These are phyloP conservation scores for Lodderomyces margitis DNA, from an alignment of 1,139 yeast genomes.

Conservation along the genomic window DNA sequence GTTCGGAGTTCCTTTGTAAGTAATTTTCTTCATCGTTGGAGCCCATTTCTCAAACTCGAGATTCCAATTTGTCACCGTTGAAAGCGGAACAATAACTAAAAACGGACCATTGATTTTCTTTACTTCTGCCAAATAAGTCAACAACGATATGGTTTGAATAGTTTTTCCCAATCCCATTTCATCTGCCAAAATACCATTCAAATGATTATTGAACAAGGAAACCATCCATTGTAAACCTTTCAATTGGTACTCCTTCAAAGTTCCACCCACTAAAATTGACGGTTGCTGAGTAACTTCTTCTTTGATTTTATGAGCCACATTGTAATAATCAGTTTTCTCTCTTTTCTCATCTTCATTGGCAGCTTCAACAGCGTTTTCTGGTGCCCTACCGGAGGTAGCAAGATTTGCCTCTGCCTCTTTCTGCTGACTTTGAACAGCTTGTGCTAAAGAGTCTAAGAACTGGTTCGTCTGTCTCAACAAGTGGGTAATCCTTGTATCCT, in stretches of 20 bases:
- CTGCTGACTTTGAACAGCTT: conserved; percentile 75
- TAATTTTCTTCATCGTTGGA: conserved; percentile 63
- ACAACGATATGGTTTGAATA: conserved; percentile 87
- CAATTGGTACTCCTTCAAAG: conserved; percentile 86
- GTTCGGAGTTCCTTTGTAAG: conserved; percentile 73
- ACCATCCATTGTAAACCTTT: conserved; percentile 99
- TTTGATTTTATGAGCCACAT: conserved; percentile 72
- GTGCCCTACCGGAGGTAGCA: conserved; percentile 18
- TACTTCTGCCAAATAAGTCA: conserved; percentile 83
- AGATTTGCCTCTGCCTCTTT: conserved; percentile 47
- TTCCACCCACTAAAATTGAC: conserved; percentile 74
- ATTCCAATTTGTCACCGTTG: conserved; percentile 84
- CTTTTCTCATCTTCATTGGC: conserved; percentile 47
- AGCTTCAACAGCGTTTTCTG: conserved; percentile 15
- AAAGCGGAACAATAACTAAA: conserved; percentile 78
- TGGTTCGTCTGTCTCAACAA: conserved; percentile 73
- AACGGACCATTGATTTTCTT: conserved; percentile 71
- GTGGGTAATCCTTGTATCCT: conserved; percentile 81
- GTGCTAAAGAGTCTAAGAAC: conserved; percentile 73
- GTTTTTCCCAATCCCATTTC: conserved; percentile 99
- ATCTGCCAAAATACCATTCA: conserved; percentile 94
- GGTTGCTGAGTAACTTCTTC: conserved; percentile 70
- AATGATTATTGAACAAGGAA: conserved; percentile 84
- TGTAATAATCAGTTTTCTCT: conserved; percentile 70
- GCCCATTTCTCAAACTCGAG: conserved; percentile 88